phyloP scores from a whole-genome alignment of 208 protist genomes.

The Paratrypanosoma confusum region DNA sequence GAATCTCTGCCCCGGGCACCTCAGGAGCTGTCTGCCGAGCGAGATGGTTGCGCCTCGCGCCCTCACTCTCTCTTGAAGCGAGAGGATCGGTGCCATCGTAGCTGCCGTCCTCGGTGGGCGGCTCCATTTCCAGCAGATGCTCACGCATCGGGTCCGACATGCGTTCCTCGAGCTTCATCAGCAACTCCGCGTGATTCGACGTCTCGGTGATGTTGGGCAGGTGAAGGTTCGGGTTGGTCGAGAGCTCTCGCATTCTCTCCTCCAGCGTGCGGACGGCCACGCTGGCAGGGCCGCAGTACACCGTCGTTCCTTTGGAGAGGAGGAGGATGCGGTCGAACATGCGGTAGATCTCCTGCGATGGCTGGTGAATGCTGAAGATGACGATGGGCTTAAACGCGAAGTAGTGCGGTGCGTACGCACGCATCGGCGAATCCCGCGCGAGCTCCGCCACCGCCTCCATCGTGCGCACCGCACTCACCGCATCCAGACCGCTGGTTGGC shows the following conservation, averaged over 20 bases:
- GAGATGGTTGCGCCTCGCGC: no score
- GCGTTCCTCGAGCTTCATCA: conserved; percentile 80
- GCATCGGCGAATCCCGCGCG: conserved; percentile 73
- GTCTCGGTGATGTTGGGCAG: neutral
- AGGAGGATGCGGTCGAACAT: conserved; percentile 84
- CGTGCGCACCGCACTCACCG: conserved; percentile 66
- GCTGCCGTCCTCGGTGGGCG: conserved; percentile 3
- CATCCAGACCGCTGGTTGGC: conserved; percentile 83
- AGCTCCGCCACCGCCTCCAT: conserved; percentile 75
- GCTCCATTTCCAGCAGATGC: conserved; percentile 38
- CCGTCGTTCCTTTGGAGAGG: conserved; percentile 62
- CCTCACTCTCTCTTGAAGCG: no score
- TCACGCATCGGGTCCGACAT: conserved; percentile 56
- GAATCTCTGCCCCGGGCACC: conserved; percentile 21
- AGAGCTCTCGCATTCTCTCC: no score
- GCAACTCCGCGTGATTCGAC: conserved; percentile 75
- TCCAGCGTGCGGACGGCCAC: conserved; percentile 43
- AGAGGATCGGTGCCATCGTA: no score
- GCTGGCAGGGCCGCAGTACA: conserved; percentile 79
- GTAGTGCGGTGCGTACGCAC: conserved; percentile 67
- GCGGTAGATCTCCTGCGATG: conserved; percentile 78
- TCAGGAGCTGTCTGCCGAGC: no score
- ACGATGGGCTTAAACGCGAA: conserved; percentile 83
- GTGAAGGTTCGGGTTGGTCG: no score
- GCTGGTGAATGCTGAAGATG: conserved; percentile 90